Evolutionary conservation across 2,329 filamentous ascomycete genomes (phyloP).

Genomic region (Stachybotrys echinatus): DNA sequence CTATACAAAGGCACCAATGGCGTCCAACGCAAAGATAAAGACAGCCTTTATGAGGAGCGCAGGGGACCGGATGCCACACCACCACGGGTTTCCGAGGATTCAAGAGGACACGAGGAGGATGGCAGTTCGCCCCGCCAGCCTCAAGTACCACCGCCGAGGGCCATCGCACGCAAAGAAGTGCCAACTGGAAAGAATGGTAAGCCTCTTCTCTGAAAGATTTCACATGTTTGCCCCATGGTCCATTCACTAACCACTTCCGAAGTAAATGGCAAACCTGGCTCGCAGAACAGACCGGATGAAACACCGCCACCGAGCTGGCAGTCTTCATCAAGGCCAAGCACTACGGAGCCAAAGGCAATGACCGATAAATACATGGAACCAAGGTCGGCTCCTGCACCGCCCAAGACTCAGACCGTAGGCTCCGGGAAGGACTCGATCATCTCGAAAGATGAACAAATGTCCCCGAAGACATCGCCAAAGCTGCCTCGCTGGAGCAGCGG

Average conservation of each 20-base stretch:
- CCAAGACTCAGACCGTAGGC: conserved; percentile 27
- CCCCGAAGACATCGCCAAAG: conserved; percentile 55
- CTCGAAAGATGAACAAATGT: conserved; percentile 33
- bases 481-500: conserved; percentile 71
- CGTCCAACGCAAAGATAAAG: conserved; percentile 16
- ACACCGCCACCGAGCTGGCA: conserved; percentile 13
- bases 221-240: background rate
- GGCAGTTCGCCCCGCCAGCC: conserved; percentile 33
- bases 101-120: conserved; percentile 50
- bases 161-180: conserved; percentile 62
- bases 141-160: conserved; percentile 25
- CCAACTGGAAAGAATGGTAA: conserved; percentile 40
- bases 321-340: conserved; percentile 13
- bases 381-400: conserved; percentile 50
- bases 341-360: conserved; percentile 14
- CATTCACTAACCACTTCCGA: background rate
- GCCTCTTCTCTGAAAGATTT: conserved; percentile 5
- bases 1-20: conserved; percentile 29
- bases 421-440: conserved; percentile 42
- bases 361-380: conserved; percentile 54
- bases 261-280: conserved; percentile 20
- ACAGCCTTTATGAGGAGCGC: conserved; percentile 18
- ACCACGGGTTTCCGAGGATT: conserved; percentile 52
- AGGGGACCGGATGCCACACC: conserved; percentile 29
- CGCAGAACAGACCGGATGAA: conserved; percentile 14